These are phyloP conservation scores for Lactifluus volemus DNA, from an alignment of 768 basidiomycete species.

Conservation along the genomic window DNA sequence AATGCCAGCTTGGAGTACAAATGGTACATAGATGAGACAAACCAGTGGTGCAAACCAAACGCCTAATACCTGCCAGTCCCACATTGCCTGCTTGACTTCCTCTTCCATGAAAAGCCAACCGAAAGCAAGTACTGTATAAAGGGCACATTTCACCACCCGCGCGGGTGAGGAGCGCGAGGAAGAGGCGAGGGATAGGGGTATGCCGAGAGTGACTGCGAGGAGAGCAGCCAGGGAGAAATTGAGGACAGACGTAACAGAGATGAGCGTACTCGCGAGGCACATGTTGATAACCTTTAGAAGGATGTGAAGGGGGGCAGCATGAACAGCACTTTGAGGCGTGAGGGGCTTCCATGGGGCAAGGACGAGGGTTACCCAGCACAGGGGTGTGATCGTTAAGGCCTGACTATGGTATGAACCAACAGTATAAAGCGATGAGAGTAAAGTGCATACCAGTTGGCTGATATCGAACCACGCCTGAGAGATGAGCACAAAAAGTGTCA, in stretches of 20 bases:
- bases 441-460: constrained; percentile 32
- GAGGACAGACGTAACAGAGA: constrained; percentile 78
- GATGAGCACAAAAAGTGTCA: constrained; percentile 39
- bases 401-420: neutral
- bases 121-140: constrained; percentile 42
- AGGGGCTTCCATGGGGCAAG: constrained; percentile 28
- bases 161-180: constrained; percentile 25
- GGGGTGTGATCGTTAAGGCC: neutral
- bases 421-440: neutral
- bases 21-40: constrained; percentile 69
- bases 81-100: constrained; percentile 44
- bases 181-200: constrained; percentile 48
- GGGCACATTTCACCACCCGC: constrained; percentile 26
- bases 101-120: constrained; percentile 49
- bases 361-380: constrained; percentile 16
- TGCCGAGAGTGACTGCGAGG: constrained; percentile 54
- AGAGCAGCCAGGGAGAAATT: constrained; percentile 85
- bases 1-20: constrained; percentile 62
- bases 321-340: constrained; percentile 17
- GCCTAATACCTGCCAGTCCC: constrained; percentile 72
- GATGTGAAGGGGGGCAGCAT: constrained; percentile 32
- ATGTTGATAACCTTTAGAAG: constrained; percentile 69
- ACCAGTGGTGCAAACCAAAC: constrained; percentile 81
- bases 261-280: constrained; percentile 76
- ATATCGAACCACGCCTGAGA: constrained; percentile 38